These are phyloP conservation scores for Pseudocercospora crystallina DNA, from an alignment of 2,329 filamentous ascomycete genomes.

Conservation along the genomic window DNA sequence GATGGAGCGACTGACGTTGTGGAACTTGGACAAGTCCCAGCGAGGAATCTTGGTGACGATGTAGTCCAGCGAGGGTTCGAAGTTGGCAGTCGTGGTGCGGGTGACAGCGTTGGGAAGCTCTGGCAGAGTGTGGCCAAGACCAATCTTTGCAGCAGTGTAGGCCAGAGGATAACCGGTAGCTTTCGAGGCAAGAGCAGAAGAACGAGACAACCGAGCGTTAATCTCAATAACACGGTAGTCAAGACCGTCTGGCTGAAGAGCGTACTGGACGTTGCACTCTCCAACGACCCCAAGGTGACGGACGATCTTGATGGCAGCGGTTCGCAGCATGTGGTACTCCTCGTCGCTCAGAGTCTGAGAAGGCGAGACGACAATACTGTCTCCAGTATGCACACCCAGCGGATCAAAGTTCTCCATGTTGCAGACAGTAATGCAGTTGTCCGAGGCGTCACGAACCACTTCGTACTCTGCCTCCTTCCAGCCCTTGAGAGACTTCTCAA, in stretches of 20 bases:
- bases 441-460: constrained; percentile 91
- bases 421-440: constrained; percentile 99
- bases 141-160: constrained; percentile 97
- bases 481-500: constrained; percentile 97
- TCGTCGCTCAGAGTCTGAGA: constrained; percentile 96
- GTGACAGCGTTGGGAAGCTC: constrained; percentile 97
- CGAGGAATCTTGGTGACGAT: constrained; percentile 98
- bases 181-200: constrained; percentile 94
- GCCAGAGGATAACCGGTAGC: constrained; percentile 96
- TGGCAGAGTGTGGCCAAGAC: constrained; percentile 89
- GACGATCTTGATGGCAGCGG: constrained; percentile 96
- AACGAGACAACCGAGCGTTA: constrained; percentile 96
- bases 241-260: constrained; percentile 90
- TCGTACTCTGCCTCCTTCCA: constrained; percentile 99
- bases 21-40: constrained; percentile 98
- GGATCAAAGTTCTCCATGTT: constrained; percentile 99
- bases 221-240: constrained; percentile 99
- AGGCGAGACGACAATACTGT: constrained; percentile 96
- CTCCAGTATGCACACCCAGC: constrained; percentile 94
- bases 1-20: constrained; percentile 96
- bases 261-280: constrained; percentile 98
- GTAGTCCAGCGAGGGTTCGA: constrained; percentile 95
- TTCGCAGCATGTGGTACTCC: constrained; percentile 99
- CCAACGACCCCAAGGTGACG: constrained; percentile 95
- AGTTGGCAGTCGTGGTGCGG: constrained; percentile 98